These are phyloP conservation scores for Diaporthe destruens DNA, from an alignment of 2,329 filamentous ascomycete species.

Conservation along the genomic window DNA sequence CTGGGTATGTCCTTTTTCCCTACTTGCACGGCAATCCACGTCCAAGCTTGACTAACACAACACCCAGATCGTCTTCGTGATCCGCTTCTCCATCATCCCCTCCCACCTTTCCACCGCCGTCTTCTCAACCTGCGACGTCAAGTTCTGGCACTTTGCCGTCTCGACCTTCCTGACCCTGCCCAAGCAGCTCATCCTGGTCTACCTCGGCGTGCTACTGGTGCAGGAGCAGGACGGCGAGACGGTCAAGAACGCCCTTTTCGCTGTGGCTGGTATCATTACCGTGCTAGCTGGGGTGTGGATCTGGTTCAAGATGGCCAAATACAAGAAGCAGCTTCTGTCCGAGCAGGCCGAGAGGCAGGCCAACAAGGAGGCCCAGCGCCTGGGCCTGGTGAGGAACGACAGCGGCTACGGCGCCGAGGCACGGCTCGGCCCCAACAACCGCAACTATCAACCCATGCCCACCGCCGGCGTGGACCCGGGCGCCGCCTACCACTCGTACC, in stretches of 20 bases:
- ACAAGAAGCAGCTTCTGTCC: constrained; percentile 51
- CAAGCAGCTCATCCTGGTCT: constrained; percentile 58
- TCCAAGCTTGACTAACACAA: constrained; percentile 15
- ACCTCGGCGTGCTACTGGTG: constrained; percentile 54
- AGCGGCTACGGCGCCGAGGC: constrained; percentile 33
- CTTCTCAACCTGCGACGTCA: constrained; percentile 57
- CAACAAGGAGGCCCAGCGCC: constrained; percentile 35
- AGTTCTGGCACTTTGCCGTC: constrained; percentile 56
- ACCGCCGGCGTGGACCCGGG: constrained; percentile 1
- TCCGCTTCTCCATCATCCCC: constrained; percentile 56
- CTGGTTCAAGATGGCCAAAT: constrained; percentile 52
- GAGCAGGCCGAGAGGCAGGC: constrained; percentile 49
- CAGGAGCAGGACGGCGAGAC: constrained; percentile 47
- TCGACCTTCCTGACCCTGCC: constrained; percentile 57
- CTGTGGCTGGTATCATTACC: constrained; percentile 51
- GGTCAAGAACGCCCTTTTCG: constrained; percentile 52
- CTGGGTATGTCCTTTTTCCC: constrained; percentile 47
- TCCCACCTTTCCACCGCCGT: constrained; percentile 59
- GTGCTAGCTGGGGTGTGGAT: constrained; percentile 53
- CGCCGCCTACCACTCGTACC: constrained; percentile 25
- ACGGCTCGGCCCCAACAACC: not conserved
- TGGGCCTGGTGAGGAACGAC: constrained; percentile 38
- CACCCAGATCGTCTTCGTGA: constrained; percentile 53
- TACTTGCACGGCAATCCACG: no score
- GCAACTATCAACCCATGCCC: constrained; percentile 9